Evolutionary conservation across 169 alveolate genomes (phyloP), one percentile per base, ranked within the genome.

Genomic region (Plasmodium cynomolgi): DNA sequence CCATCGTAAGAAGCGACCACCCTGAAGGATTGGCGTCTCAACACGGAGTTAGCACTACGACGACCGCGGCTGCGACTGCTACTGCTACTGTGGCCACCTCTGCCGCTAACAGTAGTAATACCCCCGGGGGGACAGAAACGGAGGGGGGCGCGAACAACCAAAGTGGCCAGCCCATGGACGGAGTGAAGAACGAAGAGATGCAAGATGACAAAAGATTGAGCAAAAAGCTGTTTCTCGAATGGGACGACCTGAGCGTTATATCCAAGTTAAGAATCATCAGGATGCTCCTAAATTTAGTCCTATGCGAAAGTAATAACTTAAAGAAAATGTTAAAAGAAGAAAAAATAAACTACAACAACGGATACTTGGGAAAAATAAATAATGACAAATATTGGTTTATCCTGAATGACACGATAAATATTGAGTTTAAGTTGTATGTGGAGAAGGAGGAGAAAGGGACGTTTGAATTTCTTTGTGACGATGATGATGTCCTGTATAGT

Each of bases 301-400:
- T 91, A 15, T 81, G 91, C 8, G 92, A 91, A 82, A 83, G 95
- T 82, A 82, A 26, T 3, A 91, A 91, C 56, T 91, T 91, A 82
- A 91, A 83, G 31, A 91, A 83, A 83, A 54, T 73, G 81, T 20
- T 81, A n/a, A 33, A 11, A 9, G 33, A 13, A 0, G 85, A 81
- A 29, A 81, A 91, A 34, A 20, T 91, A 4, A 33, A 91, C 39
- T 91, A 33, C 29, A 81, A 82, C 39, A 83, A 68, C 68, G 95
- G 95, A 0, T 91, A 82, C 56, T 26, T 91, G 15, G 95, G 95
- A 2, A 91, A 82, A 34, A 17, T 82, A 8, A 79, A 82, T 17
- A 81, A 72, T 82, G 88, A 91, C 17, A 91, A 91, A 15, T 91
- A 91, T 74, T 91, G 95, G 95, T 33, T 91, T 5, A 91, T 91